Conservation (phyloP, 441 rosid species). For the Mallotus japonicus region DNA sequence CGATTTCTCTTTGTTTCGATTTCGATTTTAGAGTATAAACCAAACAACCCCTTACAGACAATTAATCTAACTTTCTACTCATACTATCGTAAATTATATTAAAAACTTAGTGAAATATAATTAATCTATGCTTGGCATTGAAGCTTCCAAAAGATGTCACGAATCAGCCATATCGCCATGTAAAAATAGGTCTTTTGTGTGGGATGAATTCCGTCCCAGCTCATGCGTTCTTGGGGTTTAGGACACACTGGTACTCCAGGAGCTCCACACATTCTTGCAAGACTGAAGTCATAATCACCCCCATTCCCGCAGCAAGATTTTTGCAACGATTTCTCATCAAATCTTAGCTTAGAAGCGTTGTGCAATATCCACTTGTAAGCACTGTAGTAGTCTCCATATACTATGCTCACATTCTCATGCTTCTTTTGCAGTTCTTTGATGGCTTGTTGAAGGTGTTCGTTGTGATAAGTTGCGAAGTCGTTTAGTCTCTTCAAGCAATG, state of each 20-base stretch:
- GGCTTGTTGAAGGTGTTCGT: slow-evolving; percentile 11
- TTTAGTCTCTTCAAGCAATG: slow-evolving; percentile 4
- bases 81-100: too few relatives aligned
- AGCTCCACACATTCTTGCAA: neutral
- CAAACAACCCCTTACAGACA: too few relatives aligned
- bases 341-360: neutral
- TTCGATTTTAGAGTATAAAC: too few relatives aligned
- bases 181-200: neutral
- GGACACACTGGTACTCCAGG: neutral
- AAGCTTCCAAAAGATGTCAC: neutral
- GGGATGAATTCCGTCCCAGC: slow-evolving; percentile 10
- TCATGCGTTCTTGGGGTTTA: neutral
- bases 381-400: slow-evolving; percentile 14
- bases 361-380: neutral
- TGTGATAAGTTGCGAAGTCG: neutral
- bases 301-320: slow-evolving; percentile 9
- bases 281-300: neutral
- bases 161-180: neutral
- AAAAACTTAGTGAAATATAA: too few relatives aligned
- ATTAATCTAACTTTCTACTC: too few relatives aligned
- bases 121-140: neutral
- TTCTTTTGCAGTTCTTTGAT: neutral
- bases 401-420: neutral
- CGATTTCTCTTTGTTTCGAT: too few relatives aligned
- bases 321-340: neutral